Base-by-base conservation (phyloP, 495 filamentous ascomycete species). In the Hypomontagnella submonticulosa region DNA sequence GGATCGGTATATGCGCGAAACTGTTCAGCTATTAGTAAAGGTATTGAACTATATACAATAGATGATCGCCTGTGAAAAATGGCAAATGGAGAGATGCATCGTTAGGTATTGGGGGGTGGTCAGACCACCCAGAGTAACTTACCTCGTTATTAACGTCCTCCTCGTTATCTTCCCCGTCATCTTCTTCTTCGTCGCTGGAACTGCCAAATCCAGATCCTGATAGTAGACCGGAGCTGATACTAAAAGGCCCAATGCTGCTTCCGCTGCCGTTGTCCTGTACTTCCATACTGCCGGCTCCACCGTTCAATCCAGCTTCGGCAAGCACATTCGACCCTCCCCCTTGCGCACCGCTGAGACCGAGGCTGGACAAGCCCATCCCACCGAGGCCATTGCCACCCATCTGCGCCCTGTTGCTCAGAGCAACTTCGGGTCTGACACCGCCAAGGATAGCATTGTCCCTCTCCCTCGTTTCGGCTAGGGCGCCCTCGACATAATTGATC, bases 371-470 rank as follows among this genome's bases (percentile, higher is more conserved):
- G 10, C 75, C 77, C 54, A 83, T 76, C 1, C 79, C 79, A 15
- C 76, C 73, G 1, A 83, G 75, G n/a, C 80, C 78, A 53, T 76
- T 76, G 6, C 78, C 77, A 19, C 73, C 75, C 61, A 75, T 70
- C 56, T 75, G 74, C 7, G 72, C 67, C 4, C 81, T 73, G 60
- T 79, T 83, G 60, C 61, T 81, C 59, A 92, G 81, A 36, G 89
- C 87, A 74, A 95, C 88, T 61, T 97, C 95, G 1, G 95, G 95
- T 38, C 94, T 87, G 4, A 98, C 92, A 9, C 95, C 95, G 38
- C 95, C 95, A n/a, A 99, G 88, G 47, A 99, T 96, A 7, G 95
- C 95, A 76, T 99, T 99, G 68, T 99, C 95, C 40, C 95, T 89
- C 76, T 98, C 94, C 15, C 96, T 80, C 0, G 95, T 99, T 75